Base-by-base conservation (phyloP, 2,329 filamentous ascomycete species). In the Microdochium paspali region DNA sequence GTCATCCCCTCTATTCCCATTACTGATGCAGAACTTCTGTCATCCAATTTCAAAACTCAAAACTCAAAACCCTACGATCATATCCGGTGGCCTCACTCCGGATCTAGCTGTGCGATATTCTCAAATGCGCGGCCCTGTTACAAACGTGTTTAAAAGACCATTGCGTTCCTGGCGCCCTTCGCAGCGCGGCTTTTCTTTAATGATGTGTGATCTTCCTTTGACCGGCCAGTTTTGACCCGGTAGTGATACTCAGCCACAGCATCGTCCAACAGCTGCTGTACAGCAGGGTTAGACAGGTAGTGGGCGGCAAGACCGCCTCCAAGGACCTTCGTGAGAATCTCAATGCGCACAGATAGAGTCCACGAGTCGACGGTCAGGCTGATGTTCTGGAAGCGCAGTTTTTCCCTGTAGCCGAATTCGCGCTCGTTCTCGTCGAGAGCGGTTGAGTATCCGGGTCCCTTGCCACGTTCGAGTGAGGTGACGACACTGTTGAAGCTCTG, bases 371-470 rank as follows among this genome's bases (percentile, higher is more conserved):
- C 71, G 40, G 63, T 53, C 53, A 76, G 63, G 32, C 65, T 60
- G 50, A 67, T 61, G 44, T 71, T 68, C 15, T 71, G 66, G 5
- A 77, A 64, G 30, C 70, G 69, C n/a, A 78, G 59, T 51, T 69
- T 74, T 52, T 74, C 66, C 7, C 74, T 68, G 50, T 79, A 78
- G 3, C 75, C 74, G 50, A 76, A 75, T 50, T 77, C 73, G 26
- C 65, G 61, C 9, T 69, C 68, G 5, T 54, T 51, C 28, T 71
- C 67, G 3, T 66, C 65, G 47, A 65, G 62, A 7, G 75, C 72
- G 1, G 70, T 75, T 6, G 75, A 77, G 55, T 77, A 80, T 28
- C 68, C 72, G 0, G 76, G 76, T 0, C 76, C 76, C 35, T 74
- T 73, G 35, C 74, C 71, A 2, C 69, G 68, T 56, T 79, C 74